Evolutionary conservation across 2,329 filamentous ascomycete genomes (phyloP).

Genomic region (Cercospora sojina): DNA sequence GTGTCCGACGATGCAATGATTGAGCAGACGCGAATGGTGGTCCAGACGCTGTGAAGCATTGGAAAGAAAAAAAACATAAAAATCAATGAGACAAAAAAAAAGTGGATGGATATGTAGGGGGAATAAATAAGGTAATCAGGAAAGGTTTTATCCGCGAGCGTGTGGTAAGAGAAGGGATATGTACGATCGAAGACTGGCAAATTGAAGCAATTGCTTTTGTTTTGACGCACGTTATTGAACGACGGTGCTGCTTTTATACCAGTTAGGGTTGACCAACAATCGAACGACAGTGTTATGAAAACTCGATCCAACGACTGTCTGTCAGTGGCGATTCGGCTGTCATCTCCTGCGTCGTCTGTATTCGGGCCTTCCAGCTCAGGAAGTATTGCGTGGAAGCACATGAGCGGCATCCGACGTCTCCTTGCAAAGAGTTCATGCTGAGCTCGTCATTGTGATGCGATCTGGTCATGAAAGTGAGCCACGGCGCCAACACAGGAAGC

Average conservation of each 20-base stretch:
- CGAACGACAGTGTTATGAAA: background rate
- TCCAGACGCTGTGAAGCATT: background rate
- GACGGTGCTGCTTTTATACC: background rate
- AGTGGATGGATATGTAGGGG: background rate
- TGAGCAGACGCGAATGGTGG: background rate
- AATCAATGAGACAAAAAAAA: background rate
- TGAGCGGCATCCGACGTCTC: too few relatives aligned
- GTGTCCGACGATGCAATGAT: background rate
- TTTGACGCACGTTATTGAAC: background rate
- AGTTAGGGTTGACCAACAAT: background rate
- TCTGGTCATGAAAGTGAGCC: too few relatives aligned
- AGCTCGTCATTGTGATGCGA: too few relatives aligned
- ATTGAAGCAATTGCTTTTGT: background rate
- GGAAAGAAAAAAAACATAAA: background rate
- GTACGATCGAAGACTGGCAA: background rate
- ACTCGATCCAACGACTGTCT: too few relatives aligned
- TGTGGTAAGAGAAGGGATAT: background rate
- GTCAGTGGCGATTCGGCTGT: too few relatives aligned
- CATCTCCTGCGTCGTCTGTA: too few relatives aligned
- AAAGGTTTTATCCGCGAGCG: background rate
- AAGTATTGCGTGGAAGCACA: too few relatives aligned
- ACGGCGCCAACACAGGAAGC: too few relatives aligned
- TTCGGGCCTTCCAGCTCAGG: too few relatives aligned
- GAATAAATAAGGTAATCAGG: background rate
- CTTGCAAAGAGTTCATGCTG: too few relatives aligned